Conservation (phyloP, 2,329 filamentous ascomycete species). For the Nannizziopsis barbatae region DNA sequence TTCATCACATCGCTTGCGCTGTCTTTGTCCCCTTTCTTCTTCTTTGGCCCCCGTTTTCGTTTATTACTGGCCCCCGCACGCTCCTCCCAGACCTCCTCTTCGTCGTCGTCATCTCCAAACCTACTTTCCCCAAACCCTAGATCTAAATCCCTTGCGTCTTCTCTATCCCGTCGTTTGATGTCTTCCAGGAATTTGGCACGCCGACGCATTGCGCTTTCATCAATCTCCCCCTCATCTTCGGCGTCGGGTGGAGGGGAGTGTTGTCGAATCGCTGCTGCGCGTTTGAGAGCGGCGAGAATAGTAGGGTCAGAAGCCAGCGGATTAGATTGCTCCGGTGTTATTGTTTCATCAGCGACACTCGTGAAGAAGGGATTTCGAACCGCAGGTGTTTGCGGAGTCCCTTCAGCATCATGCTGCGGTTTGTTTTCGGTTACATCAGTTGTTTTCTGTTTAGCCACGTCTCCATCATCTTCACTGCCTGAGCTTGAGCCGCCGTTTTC, state of each 20-base stretch:
- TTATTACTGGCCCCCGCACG: constrained; percentile 27
- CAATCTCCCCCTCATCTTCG: constrained; percentile 37
- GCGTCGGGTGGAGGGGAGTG: constrained; percentile 33
- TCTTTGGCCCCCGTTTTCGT: constrained; percentile 45
- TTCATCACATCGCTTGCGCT: constrained; percentile 68
- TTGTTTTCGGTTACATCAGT: not conserved
- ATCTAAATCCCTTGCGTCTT: constrained; percentile 85
- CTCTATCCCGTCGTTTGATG: constrained; percentile 46
- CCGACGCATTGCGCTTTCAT: constrained; percentile 55
- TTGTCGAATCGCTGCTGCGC: constrained; percentile 55
- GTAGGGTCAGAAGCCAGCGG: constrained; percentile 57
- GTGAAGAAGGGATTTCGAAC: constrained; percentile 41
- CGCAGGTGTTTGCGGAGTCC: not conserved
- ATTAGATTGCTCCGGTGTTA: constrained; percentile 35
- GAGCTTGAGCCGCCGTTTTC: constrained; percentile 39
- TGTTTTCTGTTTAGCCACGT: constrained; percentile 18
- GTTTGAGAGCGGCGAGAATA: constrained; percentile 73
- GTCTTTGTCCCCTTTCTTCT: constrained; percentile 46
- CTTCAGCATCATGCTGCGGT: not conserved
- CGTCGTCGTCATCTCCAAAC: constrained; percentile 77
- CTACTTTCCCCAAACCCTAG: constrained; percentile 85
- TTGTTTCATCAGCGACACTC: constrained; percentile 16
- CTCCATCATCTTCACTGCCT: constrained; percentile 29
- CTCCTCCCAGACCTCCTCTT: constrained; percentile 46
- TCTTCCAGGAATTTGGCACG: constrained; percentile 62